Base-by-base conservation (phyloP, 192 early-diverging fungal genomes). In the Entomortierella beljakovae region DNA sequence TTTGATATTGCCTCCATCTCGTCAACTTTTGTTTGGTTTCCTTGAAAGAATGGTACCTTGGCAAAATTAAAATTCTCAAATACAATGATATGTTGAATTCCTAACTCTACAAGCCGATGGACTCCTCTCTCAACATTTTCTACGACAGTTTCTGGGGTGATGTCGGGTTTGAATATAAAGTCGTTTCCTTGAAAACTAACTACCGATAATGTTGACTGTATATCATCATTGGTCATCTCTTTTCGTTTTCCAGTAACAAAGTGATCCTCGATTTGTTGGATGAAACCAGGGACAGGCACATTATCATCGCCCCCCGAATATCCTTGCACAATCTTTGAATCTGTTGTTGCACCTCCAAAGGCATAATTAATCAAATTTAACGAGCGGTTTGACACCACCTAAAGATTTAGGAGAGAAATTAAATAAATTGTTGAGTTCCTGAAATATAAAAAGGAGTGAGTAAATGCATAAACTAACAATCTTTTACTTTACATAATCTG, bases 281-380 rank as follows among this genome's bases (percentile, higher is more conserved):
- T 56, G 33, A 79, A 79, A 7, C 79, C 71, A 40, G 79, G 79
- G 11, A 81, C 79, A 34, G 70, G 79, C 18, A 73, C 26, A 37
- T 81, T 55, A 1, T 38, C 48, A 3, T 67, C 31, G 5, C 31
- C 46, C 3, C 80, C 70, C 26, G 70, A 51, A 26, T 69, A 64
- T 48, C 80, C 81, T 43, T 82, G 70, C 13, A 80, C 71, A 6
- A 54, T n/a, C 18, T 64, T 37, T 4, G 68, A 72, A 23, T 75
- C 80, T 25, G 86, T 87, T 1, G 80, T 85, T 6, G 87, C 82
- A 42, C 82, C 71, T 3, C 84, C 87, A 62, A 63, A 86, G 3
- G 87, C 87, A 66, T 59, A 87, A 52, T 88, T 82, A 34, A 61
- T 68, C 51, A 86, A 9, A 1, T 59, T 64, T 26, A 59, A n/a